A percentile compares a stretch with the other conserved stretches of the same genome.
Evolutionary conservation across 441 rosid species (phyloP).

Genomic region (Macaranga tanarius): DNA sequence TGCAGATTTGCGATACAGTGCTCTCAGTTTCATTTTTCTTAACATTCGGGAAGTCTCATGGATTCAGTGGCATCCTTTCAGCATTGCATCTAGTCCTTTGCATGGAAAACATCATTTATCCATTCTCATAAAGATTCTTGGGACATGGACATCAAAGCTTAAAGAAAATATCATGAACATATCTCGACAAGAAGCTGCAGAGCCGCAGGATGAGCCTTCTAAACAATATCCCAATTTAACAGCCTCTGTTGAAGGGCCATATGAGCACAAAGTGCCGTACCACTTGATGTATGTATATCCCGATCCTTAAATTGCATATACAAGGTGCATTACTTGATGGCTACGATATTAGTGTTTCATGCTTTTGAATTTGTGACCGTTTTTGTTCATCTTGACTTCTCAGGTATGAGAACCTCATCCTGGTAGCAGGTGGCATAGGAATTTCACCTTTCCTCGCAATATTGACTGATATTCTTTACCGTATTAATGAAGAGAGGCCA

Average conservation of each 20-base stretch:
- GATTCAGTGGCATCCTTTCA: conserved; percentile 73
- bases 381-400: not conserved
- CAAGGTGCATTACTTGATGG: not conserved
- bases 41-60: conserved; percentile 67
- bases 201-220: conserved; percentile 23
- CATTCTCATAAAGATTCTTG: conserved; percentile 49
- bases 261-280: conserved; percentile 72
- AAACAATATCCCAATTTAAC: conserved; percentile 38
- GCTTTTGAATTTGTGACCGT: not conserved
- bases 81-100: conserved; percentile 47
- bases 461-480: conserved; percentile 69
- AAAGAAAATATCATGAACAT: conserved; percentile 31
- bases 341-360: not conserved
- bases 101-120: conserved; percentile 44
- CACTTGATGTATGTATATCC: conserved; percentile 56
- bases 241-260: conserved; percentile 72
- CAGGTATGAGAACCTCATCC: conserved; percentile 78
- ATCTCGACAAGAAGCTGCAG: conserved; percentile 39
- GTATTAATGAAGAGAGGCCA: conserved; percentile 54
- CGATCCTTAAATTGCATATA: not conserved
- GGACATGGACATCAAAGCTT: conserved; percentile 51
- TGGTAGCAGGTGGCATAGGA: conserved; percentile 92
- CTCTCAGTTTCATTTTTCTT: conserved; percentile 79
- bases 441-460: conserved; percentile 85
- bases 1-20: conserved; percentile 68